phyloP scores from a whole-genome alignment of 2,329 filamentous ascomycete genomes.

The Colletotrichum sp. region DNA sequence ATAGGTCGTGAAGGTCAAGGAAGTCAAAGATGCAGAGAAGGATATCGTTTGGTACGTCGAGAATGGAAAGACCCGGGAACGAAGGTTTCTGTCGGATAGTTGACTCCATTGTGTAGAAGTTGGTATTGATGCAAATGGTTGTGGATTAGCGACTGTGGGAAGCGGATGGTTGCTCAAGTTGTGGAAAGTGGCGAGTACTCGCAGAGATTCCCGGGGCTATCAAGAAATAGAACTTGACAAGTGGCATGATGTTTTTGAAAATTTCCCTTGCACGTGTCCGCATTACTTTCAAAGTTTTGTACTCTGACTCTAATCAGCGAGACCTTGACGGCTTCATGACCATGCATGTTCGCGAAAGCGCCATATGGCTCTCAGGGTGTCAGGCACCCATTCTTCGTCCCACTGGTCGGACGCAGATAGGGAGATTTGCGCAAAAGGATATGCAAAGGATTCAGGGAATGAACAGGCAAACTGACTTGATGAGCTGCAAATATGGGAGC shows the following conservation, averaged over 20 bases:
- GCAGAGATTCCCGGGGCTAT: neutral
- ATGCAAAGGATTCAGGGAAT: accelerated
- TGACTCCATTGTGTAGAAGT: neutral
- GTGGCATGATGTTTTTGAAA: accelerated
- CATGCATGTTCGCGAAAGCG: neutral
- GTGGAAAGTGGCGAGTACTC: neutral
- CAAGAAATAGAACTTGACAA: neutral
- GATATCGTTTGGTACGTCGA: neutral
- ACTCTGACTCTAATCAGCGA: neutral
- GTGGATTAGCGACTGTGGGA: neutral
- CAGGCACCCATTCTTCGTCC: neutral
- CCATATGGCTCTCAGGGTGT: neutral
- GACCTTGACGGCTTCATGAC: neutral
- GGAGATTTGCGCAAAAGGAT: accelerated
- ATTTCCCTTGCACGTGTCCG: neutral
- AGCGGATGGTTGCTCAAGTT: neutral
- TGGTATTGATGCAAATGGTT: neutral
- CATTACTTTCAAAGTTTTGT: accelerated
- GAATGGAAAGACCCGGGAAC: neutral
- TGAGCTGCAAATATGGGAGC: too few species aligned
- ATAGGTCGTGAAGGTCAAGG: neutral
- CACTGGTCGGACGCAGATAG: neutral
- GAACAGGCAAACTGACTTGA: accelerated
- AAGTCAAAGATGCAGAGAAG: neutral
- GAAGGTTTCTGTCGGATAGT: neutral